Conservation (phyloP, 805 yeast genomes). For the Saccharomycopsis malanga region DNA sequence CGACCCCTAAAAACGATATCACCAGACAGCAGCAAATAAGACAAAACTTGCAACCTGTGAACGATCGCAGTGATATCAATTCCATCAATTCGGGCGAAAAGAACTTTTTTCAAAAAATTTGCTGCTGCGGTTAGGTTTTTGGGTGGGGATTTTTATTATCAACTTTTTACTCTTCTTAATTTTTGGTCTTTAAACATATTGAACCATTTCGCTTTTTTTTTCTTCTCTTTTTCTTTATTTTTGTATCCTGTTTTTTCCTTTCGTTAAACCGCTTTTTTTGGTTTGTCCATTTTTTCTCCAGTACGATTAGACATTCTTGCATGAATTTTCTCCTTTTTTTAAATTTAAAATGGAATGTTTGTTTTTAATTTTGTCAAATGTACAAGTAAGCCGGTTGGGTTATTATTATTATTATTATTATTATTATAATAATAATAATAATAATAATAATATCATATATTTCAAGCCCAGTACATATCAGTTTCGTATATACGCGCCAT, state of each 20-base stretch:
- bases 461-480: too few relatives aligned
- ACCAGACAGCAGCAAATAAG: constrained; percentile 25
- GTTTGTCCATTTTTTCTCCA: too few relatives aligned
- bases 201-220: background rate
- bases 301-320: too few relatives aligned
- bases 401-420: too few relatives aligned
- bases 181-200: background rate
- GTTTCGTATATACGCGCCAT: too few relatives aligned
- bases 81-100: constrained; percentile 16
- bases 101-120: constrained; percentile 17
- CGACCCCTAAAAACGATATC: background rate
- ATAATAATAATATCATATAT: too few relatives aligned
- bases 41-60: constrained; percentile 19
- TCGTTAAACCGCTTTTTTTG: too few relatives aligned
- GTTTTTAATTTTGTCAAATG: too few relatives aligned
- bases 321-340: too few relatives aligned
- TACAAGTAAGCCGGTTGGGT: too few relatives aligned
- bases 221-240: background rate
- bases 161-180: background rate
- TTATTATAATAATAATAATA: too few relatives aligned
- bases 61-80: constrained; percentile 16
- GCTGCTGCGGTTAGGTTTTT: constrained; percentile 16
- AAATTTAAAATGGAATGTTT: too few relatives aligned
- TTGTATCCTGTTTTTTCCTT: background rate
- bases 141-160: background rate